Percentiles rank a stretch among this genome's conserved stretches.
These are phyloP conservation scores for Candida sp. DNA, from an alignment of 1,139 yeast species.

Conservation along the genomic window DNA sequence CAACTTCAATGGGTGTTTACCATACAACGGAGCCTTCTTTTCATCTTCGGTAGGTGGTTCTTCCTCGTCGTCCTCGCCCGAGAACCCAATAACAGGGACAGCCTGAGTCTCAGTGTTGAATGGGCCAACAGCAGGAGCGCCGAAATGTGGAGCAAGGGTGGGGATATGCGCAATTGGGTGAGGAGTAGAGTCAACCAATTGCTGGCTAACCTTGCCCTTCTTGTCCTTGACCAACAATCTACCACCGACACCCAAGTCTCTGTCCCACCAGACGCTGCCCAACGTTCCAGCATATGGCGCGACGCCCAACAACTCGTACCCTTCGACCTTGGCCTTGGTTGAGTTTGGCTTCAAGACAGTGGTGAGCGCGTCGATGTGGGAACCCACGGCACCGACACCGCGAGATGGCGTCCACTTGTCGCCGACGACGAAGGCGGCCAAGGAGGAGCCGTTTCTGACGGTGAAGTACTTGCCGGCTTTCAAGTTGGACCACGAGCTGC, in stretches of 20 bases:
- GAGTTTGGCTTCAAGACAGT: conserved; percentile 43
- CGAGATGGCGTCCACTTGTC: conserved; percentile 39
- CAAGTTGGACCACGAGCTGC: conserved; percentile 22
- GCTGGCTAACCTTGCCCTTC: conserved; percentile 25
- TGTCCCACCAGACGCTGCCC: conserved; percentile 41
- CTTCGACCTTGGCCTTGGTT: conserved; percentile 32
- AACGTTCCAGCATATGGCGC: conserved; percentile 48
- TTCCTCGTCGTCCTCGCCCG: conserved; percentile 19
- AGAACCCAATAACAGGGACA: conserved; percentile 46
- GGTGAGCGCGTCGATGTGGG: conserved; percentile 48
- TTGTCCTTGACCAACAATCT: conserved; percentile 31
- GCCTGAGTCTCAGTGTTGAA: conserved; percentile 45
- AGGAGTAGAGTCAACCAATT: conserved; percentile 39
- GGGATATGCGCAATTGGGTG: conserved; percentile 49
- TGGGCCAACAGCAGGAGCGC: conserved; percentile 33
- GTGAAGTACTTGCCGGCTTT: conserved; percentile 34
- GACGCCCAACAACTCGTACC: conserved; percentile 47
- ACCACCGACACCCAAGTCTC: conserved; percentile 55
- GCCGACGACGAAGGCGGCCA: conserved; percentile 47
- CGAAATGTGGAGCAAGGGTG: conserved; percentile 46
- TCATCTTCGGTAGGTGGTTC: conserved; percentile 35
- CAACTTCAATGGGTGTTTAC: conserved; percentile 40
- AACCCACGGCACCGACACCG: conserved; percentile 46
- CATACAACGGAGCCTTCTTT: conserved; percentile 36
- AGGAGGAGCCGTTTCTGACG: conserved; percentile 37